phyloP scores from a whole-genome alignment of 1,284 basidiomycete species.

The Wolfiporia cocos region DNA sequence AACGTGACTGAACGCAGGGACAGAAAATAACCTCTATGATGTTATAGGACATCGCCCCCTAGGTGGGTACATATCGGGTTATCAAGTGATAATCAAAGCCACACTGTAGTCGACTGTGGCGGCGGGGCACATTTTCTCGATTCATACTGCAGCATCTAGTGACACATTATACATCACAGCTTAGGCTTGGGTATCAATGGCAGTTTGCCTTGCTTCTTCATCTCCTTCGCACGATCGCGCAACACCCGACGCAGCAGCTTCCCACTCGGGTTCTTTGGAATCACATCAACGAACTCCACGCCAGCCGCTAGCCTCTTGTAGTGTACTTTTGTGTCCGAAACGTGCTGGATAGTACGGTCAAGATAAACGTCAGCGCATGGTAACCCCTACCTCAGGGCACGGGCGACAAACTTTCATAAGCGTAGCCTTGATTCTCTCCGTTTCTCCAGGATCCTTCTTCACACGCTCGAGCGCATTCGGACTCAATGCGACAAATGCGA shows the following conservation, averaged over 20 bases:
- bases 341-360: slow-evolving; percentile 38
- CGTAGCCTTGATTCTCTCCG: slow-evolving; percentile 3
- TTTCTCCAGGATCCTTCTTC: slow-evolving; percentile 5
- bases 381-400: slow-evolving; percentile 5
- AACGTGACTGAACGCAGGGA: too few species aligned
- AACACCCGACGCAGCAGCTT: slow-evolving; percentile 56
- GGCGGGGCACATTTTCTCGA: too few species aligned
- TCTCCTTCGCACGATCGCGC: slow-evolving; percentile 38
- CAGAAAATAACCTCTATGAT: too few species aligned
- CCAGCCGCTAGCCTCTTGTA: slow-evolving; percentile 71
- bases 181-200: slow-evolving; percentile 1
- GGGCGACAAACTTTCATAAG: slow-evolving; percentile 39
- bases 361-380: neutral
- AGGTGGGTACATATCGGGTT: too few species aligned
- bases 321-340: slow-evolving; percentile 59
- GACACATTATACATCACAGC: too few species aligned
- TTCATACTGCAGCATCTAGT: too few species aligned
- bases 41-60: too few species aligned
- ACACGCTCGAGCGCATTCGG: slow-evolving; percentile 11
- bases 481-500: slow-evolving; percentile 19
- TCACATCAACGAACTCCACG: slow-evolving; percentile 58
- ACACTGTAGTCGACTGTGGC: too few species aligned
- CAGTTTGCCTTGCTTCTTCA: slow-evolving; percentile 6
- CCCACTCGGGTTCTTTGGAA: slow-evolving; percentile 72
- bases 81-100: too few species aligned